Evolutionary conservation across 805 yeast species (phyloP).

Genomic region (Suhomyces faveliae): DNA sequence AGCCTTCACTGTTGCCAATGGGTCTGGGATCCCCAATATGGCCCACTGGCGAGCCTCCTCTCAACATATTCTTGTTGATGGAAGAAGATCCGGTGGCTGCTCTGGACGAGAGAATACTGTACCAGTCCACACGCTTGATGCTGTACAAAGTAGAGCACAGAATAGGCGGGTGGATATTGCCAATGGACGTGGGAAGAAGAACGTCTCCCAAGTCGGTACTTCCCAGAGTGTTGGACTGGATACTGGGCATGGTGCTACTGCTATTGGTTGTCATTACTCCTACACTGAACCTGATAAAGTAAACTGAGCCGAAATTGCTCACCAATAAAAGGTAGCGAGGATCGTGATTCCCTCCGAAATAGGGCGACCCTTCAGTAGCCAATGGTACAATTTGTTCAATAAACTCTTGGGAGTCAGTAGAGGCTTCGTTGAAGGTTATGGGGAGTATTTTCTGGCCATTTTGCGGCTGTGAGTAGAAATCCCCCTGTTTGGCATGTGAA

Average conservation of each 20-base stretch:
- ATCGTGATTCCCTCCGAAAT: slow-evolving; percentile 75
- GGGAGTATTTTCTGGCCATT: slow-evolving; percentile 33
- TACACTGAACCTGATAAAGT: slow-evolving; percentile 47
- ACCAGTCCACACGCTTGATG: slow-evolving; percentile 69
- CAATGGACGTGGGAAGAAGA: slow-evolving; percentile 75
- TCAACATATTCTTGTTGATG: slow-evolving; percentile 46
- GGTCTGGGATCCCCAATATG: slow-evolving; percentile 23
- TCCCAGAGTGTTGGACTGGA: slow-evolving; percentile 6
- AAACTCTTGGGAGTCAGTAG: slow-evolving; percentile 19
- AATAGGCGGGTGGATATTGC: slow-evolving; percentile 74
- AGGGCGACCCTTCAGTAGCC: slow-evolving; percentile 54
- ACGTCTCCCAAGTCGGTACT: slow-evolving; percentile 29
- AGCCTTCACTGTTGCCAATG: slow-evolving; percentile 41
- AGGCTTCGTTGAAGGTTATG: slow-evolving; percentile 22
- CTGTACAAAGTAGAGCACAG: slow-evolving; percentile 50
- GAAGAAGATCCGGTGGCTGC: slow-evolving; percentile 40
- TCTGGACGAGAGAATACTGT: slow-evolving; percentile 59
- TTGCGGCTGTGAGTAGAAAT: slow-evolving; percentile 64
- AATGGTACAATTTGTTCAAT: slow-evolving; percentile 32
- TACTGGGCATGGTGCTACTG: slow-evolving; percentile 3
- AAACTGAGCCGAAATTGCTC: slow-evolving; percentile 63
- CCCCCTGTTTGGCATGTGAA: slow-evolving; percentile 79
- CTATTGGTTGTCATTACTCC: neutral
- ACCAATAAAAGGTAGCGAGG: slow-evolving; percentile 64
- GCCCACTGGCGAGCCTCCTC: slow-evolving; percentile 76